A percentile compares a stretch with the other conserved stretches of the same genome.
Conservation (phyloP, 2,329 filamentous ascomycete species). For the Trichoderma oligosporum region DNA sequence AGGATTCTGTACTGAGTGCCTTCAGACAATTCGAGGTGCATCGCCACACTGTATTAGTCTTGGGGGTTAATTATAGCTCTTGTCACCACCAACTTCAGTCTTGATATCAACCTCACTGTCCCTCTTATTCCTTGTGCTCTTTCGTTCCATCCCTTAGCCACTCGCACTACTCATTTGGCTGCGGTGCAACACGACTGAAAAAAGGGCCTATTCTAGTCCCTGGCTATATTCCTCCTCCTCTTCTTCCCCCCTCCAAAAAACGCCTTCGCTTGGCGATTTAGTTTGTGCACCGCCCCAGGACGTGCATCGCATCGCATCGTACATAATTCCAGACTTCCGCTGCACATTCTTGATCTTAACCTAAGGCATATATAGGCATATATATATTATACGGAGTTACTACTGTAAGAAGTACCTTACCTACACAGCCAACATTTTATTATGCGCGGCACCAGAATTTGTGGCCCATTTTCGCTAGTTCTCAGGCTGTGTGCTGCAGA, state of each 20-base stretch:
- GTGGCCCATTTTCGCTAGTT: slow-evolving; percentile 4
- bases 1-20: not conserved
- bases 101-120: slow-evolving; percentile 7
- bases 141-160: not conserved
- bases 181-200: too few relatives aligned
- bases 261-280: slow-evolving; percentile 11
- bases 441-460: slow-evolving; percentile 7
- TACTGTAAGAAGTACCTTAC: too few relatives aligned
- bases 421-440: not conserved
- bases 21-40: not conserved
- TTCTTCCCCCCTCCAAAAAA: too few relatives aligned
- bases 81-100: slow-evolving; percentile 4
- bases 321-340: slow-evolving; percentile 15
- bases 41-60: slow-evolving; percentile 15
- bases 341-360: not conserved
- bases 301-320: slow-evolving; percentile 5
- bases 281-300: slow-evolving; percentile 11
- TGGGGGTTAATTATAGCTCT: slow-evolving; percentile 16
- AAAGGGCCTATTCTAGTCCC: too few relatives aligned
- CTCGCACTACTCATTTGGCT: not conserved
- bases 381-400: not conserved
- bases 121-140: not conserved
- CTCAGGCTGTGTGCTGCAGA: slow-evolving; percentile 1
- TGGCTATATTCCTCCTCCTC: too few relatives aligned
- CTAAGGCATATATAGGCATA: too few relatives aligned